Base-by-base conservation (phyloP, 768 basidiomycete species). In the Auricularia sp. region DNA sequence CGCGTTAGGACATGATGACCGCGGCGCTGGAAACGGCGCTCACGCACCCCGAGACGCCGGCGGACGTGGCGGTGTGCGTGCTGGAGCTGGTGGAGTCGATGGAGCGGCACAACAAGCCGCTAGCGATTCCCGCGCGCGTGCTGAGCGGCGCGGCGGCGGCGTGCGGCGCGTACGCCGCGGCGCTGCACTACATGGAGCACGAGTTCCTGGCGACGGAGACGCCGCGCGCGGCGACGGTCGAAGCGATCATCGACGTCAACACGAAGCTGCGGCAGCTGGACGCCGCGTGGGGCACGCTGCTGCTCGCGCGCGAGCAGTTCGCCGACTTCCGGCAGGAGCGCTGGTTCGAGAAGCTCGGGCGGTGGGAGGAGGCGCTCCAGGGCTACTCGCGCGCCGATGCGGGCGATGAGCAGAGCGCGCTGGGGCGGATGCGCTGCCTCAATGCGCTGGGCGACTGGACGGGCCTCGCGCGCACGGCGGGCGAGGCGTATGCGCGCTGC, bases 391-490 rank as follows among this genome's bases (percentile, higher is more conserved):
- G 71, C 47, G 72, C 68, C 60, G 66, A 69, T 47, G 70, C 23
- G 43, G 39, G 73, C 29, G 71, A 73, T 42, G 69, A 71, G 36
- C 70, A 71, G 53, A 74, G 74, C n/a, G 69, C 76, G 8, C 68
- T 79, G 36, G 80, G 80, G 3, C 75, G 76, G 62, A 74, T 81
- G 67, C 76, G 78, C 35, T 80, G 79, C 68, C 69, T 81, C 7
- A 80, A 81, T 70, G 80, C 79, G 3, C 74, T 82, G 16, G 80
- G 80, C 16, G 79, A 81, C 68, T 82, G 81, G 81, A 79, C 80
- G 61, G 68, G 71, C 18, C 72, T 82, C 43, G 77, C 76, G 18
- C 72, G 75, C 10, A 75, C 77, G 62, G 79, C 79, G 0, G 72
- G 75, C 59, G 70, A 76, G 34, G 67, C 77, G 64, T 82, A 80